These are phyloP conservation scores for Chlorociboria aeruginascens DNA, from an alignment of 495 filamentous ascomycete species.

Conservation along the genomic window DNA sequence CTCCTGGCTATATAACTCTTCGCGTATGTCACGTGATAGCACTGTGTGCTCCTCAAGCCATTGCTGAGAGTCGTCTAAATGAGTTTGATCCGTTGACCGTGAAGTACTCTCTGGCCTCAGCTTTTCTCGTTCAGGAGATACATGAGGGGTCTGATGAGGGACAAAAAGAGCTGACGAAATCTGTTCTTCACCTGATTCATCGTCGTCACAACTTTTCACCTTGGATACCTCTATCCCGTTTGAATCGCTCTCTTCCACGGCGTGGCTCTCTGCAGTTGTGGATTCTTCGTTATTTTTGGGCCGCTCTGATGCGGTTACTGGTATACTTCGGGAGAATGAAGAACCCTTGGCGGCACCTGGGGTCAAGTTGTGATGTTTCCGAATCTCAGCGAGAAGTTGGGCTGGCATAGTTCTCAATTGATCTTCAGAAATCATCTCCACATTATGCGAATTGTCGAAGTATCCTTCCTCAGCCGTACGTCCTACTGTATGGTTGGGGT, in stretches of 20 bases:
- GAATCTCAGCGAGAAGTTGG: conserved; percentile 49
- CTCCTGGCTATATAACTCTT: conserved; percentile 20
- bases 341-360: conserved; percentile 37
- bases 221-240: conserved; percentile 5
- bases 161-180: conserved; percentile 92
- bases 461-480: conserved; percentile 6
- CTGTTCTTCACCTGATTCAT: conserved; percentile 83
- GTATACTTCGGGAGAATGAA: conserved; percentile 44
- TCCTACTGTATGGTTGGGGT: conserved; percentile 2
- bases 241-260: conserved; percentile 19
- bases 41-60: conserved; percentile 21
- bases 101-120: background rate
- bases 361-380: conserved; percentile 43
- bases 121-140: conserved; percentile 21
- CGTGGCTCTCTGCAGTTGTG: background rate
- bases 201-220: conserved; percentile 28
- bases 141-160: conserved; percentile 62
- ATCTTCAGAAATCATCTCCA: conserved; percentile 15
- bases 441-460: conserved; percentile 7
- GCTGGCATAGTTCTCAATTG: conserved; percentile 26
- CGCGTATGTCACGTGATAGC: conserved; percentile 17
- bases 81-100: conserved; percentile 13
- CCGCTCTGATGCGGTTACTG: conserved; percentile 28
- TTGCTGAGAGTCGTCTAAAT: conserved; percentile 2
- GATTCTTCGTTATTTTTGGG: background rate